phyloP scores from a whole-genome alignment of 441 rosid species.

The Adansonia madagascariensis region DNA sequence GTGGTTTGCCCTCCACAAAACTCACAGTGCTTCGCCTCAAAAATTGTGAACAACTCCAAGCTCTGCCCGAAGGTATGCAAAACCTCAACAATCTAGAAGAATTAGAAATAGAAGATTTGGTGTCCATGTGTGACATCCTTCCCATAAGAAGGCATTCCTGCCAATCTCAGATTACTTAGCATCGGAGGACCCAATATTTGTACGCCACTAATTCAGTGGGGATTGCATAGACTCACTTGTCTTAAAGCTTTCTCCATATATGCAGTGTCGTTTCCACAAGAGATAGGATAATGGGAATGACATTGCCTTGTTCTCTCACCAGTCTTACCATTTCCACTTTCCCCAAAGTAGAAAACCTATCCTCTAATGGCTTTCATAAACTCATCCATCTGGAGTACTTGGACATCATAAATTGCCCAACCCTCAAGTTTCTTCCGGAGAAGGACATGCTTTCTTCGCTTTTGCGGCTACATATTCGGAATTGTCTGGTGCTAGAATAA shows the following conservation, averaged over 20 bases:
- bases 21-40: background rate
- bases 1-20: background rate
- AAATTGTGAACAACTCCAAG: background rate
- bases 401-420: background rate
- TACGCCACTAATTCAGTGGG: constrained; percentile 27
- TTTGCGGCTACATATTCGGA: background rate
- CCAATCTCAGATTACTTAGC: constrained; percentile 7
- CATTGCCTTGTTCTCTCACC: background rate
- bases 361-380: constrained; percentile 1
- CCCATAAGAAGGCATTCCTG: background rate
- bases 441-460: background rate
- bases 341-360: background rate
- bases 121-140: constrained; percentile 23
- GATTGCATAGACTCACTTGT: constrained; percentile 32
- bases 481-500: background rate
- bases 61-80: constrained; percentile 7
- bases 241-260: constrained; percentile 26
- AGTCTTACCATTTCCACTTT: background rate
- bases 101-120: background rate
- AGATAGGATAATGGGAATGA: background rate
- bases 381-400: background rate
- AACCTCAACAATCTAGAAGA: constrained; percentile 13
- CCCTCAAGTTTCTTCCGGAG: background rate
- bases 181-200: constrained; percentile 23
- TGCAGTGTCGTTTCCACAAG: constrained; percentile 32